phyloP scores from a whole-genome alignment of 306 rosid genomes.

The Malus fusca region DNA sequence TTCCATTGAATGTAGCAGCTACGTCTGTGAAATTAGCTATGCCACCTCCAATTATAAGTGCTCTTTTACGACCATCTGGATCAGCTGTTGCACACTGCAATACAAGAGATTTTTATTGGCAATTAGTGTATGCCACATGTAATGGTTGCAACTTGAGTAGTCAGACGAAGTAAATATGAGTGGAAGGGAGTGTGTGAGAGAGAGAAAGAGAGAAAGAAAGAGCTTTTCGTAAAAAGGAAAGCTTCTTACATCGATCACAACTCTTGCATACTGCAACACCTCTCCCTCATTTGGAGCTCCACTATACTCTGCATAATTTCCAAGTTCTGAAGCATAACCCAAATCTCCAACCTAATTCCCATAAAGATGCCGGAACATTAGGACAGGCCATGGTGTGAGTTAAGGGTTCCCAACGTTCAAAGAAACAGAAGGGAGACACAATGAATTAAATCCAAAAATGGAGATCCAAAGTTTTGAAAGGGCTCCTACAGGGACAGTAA shows the following conservation, averaged over 20 bases:
- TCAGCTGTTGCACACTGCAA: conserved; percentile 75
- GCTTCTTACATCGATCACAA: conserved; percentile 61
- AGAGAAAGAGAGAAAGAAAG: not conserved
- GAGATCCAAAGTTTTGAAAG: not conserved
- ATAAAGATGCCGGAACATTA: not conserved
- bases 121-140: not conserved
- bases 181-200: not conserved
- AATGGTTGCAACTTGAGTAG: not conserved
- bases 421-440: not conserved
- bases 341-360: conserved; percentile 67
- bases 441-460: conserved; percentile 2
- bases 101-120: not conserved
- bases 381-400: not conserved
- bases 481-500: not conserved
- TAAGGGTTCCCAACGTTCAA: not conserved
- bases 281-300: conserved; percentile 96
- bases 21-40: conserved; percentile 90
- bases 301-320: conserved; percentile 93
- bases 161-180: not conserved
- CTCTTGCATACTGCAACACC: conserved; percentile 89
- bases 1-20: conserved; percentile 81
- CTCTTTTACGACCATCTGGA: conserved; percentile 87
- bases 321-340: conserved; percentile 90
- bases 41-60: conserved; percentile 86
- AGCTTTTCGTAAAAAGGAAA: not conserved